These are phyloP conservation scores for Diaporthe nobilis DNA, from an alignment of 2,329 filamentous ascomycete genomes.

Conservation along the genomic window DNA sequence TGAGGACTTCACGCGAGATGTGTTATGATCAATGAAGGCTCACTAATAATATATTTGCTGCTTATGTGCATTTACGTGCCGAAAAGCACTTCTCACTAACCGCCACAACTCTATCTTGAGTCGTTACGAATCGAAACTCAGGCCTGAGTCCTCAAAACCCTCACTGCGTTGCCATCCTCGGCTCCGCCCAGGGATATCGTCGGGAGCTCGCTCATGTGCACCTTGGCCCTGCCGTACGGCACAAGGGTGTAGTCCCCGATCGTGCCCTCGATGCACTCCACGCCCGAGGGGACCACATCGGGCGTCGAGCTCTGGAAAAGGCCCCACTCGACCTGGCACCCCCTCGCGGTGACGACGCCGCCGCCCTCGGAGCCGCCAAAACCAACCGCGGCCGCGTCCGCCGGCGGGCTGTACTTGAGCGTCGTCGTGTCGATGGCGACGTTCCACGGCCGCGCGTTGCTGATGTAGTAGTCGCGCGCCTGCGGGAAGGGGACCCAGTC, in stretches of 20 bases:
- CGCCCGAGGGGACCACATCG: conserved; percentile 29
- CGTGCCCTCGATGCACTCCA: conserved; percentile 34
- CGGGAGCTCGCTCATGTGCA: conserved; percentile 44
- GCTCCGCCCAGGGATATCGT: not conserved
- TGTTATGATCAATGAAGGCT: not conserved
- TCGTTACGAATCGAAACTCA: not conserved
- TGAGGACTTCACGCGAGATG: not conserved
- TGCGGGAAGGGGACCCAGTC: conserved; percentile 41
- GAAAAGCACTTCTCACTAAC: not conserved
- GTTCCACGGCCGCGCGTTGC: conserved; percentile 41
- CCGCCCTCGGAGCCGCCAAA: conserved; percentile 36
- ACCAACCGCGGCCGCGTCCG: not conserved
- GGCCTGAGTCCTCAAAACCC: not conserved
- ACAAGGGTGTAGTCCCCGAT: conserved; percentile 35
- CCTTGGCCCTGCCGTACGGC: conserved; percentile 43
- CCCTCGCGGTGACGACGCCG: conserved; percentile 37
- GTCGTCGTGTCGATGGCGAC: conserved; percentile 42
- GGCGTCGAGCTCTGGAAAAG: conserved; percentile 39
- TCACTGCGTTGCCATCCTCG: not conserved
- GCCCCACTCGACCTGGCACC: conserved; percentile 41
- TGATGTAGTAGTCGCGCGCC: conserved; percentile 41
- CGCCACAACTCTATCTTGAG: not conserved
- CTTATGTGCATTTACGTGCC: not conserved
- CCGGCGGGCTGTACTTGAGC: conserved; percentile 36
- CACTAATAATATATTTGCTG: not conserved